Evolutionary conservation across 2,329 filamentous ascomycete species (phyloP), one percentile per base, ranked within the genome.

Genomic region (Apiospora saccharicola): DNA sequence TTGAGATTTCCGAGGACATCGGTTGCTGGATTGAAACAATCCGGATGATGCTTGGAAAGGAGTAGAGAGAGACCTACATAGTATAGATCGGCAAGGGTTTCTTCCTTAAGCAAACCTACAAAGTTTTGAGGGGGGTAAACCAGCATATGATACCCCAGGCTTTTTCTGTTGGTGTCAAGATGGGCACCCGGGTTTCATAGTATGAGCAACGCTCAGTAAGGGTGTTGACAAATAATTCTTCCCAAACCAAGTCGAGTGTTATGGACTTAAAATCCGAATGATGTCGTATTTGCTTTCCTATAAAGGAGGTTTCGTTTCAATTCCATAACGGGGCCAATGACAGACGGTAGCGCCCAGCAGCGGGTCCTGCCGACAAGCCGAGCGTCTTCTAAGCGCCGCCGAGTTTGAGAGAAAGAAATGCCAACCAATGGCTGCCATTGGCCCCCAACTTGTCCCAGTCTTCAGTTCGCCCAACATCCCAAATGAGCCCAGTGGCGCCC

Each of bases 1-100:
- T 90, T 68, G 86, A 88, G 80, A 77, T 84, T 67, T 81, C 87
- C 75, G 87, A 89, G 77, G 85, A 89, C 74, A 76, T 90, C 68
- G 86, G 86, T 73, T 82, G 84, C 73, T 89, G 87, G 87, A 46
- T 73, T 49, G 80, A 81, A 72, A 72, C 75, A 1, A 76, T 81
- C 57, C 79, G 76, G 68, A 44, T 72, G 22, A 75, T 71, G 44
- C 72, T 80, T 49, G 79, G 79, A 68, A 79, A 67, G 71, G 69
- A 41, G 57, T 64, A 64, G 34, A 64, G 10, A 41, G 37, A 3
- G 22, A 49, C 34, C 5, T 8, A 53, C 12, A 16, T 53, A 64
- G 34, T 41, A 41, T 64, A 64, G 57, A 64, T 7, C 10, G 57
- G 22, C 22, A 64, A 22, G 16, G 26, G 4, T 61, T 12, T 19